These are phyloP conservation scores for Pseudogymnoascus sp. DNA, from an alignment of 2,329 filamentous ascomycete genomes.

Conservation along the genomic window DNA sequence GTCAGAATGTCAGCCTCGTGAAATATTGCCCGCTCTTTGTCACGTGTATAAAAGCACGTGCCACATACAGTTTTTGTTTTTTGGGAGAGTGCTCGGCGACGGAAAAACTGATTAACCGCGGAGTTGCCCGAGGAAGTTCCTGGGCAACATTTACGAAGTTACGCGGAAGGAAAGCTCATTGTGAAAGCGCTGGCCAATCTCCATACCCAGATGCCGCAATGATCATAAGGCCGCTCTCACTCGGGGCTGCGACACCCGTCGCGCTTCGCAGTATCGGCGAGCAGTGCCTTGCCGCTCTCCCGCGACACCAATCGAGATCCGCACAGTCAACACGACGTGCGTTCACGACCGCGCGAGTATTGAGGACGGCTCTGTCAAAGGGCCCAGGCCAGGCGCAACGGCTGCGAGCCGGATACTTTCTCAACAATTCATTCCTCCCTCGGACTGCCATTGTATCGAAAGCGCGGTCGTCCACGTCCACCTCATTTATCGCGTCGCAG, in stretches of 20 bases:
- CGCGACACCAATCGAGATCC: background rate
- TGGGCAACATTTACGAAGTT: constrained; percentile 2
- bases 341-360: constrained; percentile 4
- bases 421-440: constrained; percentile 5
- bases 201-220: constrained; percentile 9
- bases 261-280: constrained; percentile 1
- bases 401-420: background rate
- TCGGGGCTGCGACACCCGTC: constrained; percentile 7
- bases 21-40: background rate
- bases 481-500: background rate
- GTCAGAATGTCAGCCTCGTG: background rate
- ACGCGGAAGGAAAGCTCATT: constrained; percentile 4
- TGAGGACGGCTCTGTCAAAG: constrained; percentile 2
- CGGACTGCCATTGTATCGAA: background rate
- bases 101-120: background rate
- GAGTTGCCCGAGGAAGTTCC: constrained; percentile 2
- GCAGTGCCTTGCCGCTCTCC: background rate
- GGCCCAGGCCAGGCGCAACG: background rate
- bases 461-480: background rate
- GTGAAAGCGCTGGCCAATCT: constrained; percentile 2
- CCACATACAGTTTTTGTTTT: background rate
- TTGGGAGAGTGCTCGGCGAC: background rate
- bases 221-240: constrained; percentile 9
- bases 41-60: background rate
- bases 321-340: background rate